Conservation (phyloP, 805 yeast species). For the Barnettozyma sp. region DNA sequence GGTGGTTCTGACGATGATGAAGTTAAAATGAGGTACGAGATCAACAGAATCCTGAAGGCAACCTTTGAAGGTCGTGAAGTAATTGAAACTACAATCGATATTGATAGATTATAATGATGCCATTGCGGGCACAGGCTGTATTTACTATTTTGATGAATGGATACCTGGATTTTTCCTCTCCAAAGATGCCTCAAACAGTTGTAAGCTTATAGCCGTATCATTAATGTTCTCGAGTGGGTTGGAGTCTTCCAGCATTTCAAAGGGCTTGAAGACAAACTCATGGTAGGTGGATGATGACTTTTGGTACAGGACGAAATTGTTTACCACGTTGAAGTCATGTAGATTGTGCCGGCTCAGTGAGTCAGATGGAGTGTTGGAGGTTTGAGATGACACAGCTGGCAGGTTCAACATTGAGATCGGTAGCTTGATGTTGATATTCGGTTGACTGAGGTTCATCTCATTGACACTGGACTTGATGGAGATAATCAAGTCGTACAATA, state of each 20-base stretch:
- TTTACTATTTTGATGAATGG: neutral
- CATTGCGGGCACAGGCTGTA: too few relatives aligned
- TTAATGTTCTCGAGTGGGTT: conserved; percentile 40
- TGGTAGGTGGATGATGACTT: conserved; percentile 25
- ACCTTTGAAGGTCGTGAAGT: conserved; percentile 21
- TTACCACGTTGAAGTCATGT: conserved; percentile 16
- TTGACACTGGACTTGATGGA: conserved; percentile 38
- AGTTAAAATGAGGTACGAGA: conserved; percentile 43
- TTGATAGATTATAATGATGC: conserved; percentile 27
- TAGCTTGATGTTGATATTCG: conserved; percentile 18
- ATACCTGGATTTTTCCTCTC: conserved; percentile 40
- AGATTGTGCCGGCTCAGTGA: conserved; percentile 12
- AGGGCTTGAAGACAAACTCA: conserved; percentile 38
- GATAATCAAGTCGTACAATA: conserved; percentile 52
- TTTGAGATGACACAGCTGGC: conserved; percentile 19
- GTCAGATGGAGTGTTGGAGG: neutral
- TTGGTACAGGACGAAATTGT: conserved; percentile 25
- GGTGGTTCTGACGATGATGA: conserved; percentile 76
- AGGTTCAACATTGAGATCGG: conserved; percentile 23
- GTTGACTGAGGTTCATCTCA: conserved; percentile 25
- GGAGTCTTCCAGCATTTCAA: conserved; percentile 55
- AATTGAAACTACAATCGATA: conserved; percentile 40
- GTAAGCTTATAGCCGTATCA: conserved; percentile 48
- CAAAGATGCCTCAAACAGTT: conserved; percentile 45
- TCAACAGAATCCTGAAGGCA: conserved; percentile 34